Evolutionary conservation across 2,329 filamentous ascomycete genomes (phyloP).

Genomic region (Anthostomella pinea): DNA sequence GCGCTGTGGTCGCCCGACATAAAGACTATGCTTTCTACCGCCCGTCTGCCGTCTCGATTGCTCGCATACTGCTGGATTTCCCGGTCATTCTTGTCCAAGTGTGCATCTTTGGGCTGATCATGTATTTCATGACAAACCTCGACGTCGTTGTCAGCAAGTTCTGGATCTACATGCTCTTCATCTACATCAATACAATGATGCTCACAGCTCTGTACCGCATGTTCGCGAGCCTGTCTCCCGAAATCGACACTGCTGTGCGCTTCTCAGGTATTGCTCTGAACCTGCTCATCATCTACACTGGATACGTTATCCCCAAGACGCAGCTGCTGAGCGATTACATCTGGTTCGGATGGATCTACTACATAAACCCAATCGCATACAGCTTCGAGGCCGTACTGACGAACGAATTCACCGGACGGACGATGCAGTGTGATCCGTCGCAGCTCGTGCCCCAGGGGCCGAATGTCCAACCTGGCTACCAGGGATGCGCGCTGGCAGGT

Average conservation of each 20-base stretch:
- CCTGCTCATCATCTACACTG: slow-evolving; percentile 64
- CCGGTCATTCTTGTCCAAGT: slow-evolving; percentile 61
- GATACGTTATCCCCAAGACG: slow-evolving; percentile 59
- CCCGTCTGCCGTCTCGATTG: slow-evolving; percentile 54
- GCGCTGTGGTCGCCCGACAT: slow-evolving; percentile 54
- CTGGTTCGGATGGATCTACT: slow-evolving; percentile 68
- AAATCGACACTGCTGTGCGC: slow-evolving; percentile 60
- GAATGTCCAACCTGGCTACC: slow-evolving; percentile 39
- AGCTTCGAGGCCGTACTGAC: slow-evolving; percentile 59
- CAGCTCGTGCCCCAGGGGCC: slow-evolving; percentile 48
- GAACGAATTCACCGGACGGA: slow-evolving; percentile 52
- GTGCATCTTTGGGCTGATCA: slow-evolving; percentile 64
- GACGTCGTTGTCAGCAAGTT: slow-evolving; percentile 64
- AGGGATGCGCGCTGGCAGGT: slow-evolving; percentile 55
- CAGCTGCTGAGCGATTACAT: slow-evolving; percentile 58
- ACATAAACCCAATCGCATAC: slow-evolving; percentile 64
- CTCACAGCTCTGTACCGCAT: slow-evolving; percentile 32
- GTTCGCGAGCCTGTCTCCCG: slow-evolving; percentile 31
- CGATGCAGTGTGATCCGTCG: slow-evolving; percentile 45
- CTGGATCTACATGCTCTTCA: slow-evolving; percentile 63
- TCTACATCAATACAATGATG: slow-evolving; percentile 33
- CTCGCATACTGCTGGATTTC: slow-evolving; percentile 58
- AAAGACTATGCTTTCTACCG: slow-evolving; percentile 51
- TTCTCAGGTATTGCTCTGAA: slow-evolving; percentile 56
- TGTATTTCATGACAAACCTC: slow-evolving; percentile 78